phyloP scores from a whole-genome alignment of 2,329 filamentous ascomycete species.

The Rosellinia necatrix region DNA sequence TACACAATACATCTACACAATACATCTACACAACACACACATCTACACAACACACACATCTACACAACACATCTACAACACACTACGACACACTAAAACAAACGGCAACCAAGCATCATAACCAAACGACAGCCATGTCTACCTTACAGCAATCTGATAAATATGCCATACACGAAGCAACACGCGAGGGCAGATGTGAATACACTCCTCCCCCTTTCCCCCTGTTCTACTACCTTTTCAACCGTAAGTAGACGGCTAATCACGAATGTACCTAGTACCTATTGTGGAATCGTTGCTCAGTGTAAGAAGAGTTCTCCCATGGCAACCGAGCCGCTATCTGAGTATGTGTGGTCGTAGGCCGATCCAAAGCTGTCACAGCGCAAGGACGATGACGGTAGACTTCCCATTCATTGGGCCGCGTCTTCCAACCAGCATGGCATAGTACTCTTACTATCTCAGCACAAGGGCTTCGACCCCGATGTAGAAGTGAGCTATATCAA shows the following conservation, averaged over 20 bases:
- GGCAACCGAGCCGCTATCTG: neutral
- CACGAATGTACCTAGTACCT: conserved; percentile 57
- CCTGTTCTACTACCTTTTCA: neutral
- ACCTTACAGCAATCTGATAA: conserved; percentile 55
- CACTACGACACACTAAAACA: too few species aligned
- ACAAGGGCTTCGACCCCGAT: conserved; percentile 80
- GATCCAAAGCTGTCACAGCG: conserved; percentile 75
- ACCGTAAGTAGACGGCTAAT: conserved; percentile 1
- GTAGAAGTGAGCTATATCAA: conserved; percentile 61
- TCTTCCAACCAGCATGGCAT: conserved; percentile 82
- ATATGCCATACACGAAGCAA: conserved; percentile 86
- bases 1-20: too few species aligned
- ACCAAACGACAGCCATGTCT: conserved; percentile 14
- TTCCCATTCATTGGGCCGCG: conserved; percentile 92
- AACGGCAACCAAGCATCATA: neutral
- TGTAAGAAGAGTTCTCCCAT: conserved; percentile 48
- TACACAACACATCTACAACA: too few species aligned
- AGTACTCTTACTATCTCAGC: conserved; percentile 70
- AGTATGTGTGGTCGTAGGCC: conserved; percentile 54
- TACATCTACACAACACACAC: too few species aligned
- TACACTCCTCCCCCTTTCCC: neutral
- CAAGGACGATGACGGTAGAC: conserved; percentile 84
- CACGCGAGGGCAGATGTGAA: conserved; percentile 81
- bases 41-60: too few species aligned
- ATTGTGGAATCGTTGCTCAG: conserved; percentile 76